Conservation (phyloP, 495 filamentous ascomycete genomes). For the Apodospora peruviana region DNA sequence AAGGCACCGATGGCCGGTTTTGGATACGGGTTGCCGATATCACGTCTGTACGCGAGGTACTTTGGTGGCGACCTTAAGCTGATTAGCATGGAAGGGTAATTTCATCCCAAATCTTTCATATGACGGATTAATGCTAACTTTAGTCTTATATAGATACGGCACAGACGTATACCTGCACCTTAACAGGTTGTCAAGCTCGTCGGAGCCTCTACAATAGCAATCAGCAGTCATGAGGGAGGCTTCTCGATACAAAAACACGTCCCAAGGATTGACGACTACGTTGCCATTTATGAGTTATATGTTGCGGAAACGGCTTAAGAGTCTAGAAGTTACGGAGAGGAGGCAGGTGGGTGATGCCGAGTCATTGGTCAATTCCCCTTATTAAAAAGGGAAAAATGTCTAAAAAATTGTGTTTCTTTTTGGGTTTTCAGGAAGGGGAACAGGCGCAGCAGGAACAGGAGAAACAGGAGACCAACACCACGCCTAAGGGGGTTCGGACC, state of each 20-base stretch:
- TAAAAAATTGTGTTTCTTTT: no score
- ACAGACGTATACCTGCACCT: constrained; percentile 98
- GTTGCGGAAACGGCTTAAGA: constrained; percentile 54
- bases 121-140: not conserved
- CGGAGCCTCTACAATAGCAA: constrained; percentile 98
- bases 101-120: not conserved
- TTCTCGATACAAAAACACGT: constrained; percentile 26
- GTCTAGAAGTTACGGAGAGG: constrained; percentile 67
- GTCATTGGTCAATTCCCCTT: constrained; percentile 48
- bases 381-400: no score
- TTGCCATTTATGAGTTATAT: constrained; percentile 49
- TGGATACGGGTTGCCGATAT: constrained; percentile 92
- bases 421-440: no score
- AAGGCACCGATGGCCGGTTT: constrained; percentile 99
- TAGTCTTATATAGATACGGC: constrained; percentile 66
- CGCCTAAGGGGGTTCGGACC: no score
- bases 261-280: constrained; percentile 92
- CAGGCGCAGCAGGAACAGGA: no score
- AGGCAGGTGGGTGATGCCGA: constrained; percentile 85
- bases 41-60: constrained; percentile 88
- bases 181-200: constrained; percentile 89
- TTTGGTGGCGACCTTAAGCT: constrained; percentile 95
- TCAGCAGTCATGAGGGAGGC: constrained; percentile 83
- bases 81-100: constrained; percentile 98
- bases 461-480: no score